These are phyloP conservation scores for Aureobasidium sp. DNA, from an alignment of 2,329 filamentous ascomycete genomes.

Conservation along the genomic window DNA sequence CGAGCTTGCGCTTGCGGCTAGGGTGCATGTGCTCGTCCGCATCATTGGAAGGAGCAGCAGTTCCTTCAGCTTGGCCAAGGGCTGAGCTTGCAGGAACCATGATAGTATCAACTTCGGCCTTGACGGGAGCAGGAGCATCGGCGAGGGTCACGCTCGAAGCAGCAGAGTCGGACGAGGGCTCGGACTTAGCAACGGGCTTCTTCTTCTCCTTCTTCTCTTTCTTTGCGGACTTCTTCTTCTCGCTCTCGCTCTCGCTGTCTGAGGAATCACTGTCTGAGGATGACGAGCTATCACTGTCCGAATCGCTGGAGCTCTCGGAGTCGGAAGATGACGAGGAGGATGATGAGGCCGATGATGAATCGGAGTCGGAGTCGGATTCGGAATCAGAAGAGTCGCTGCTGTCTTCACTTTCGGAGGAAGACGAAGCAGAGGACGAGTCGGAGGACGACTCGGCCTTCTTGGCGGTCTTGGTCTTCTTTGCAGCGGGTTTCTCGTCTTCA, in stretches of 20 bases:
- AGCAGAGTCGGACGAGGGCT: constrained; percentile 37
- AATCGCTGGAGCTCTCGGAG: constrained; percentile 19
- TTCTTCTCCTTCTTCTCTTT: constrained; percentile 14
- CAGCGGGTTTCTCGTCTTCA: constrained; percentile 24
- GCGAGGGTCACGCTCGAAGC: constrained; percentile 31
- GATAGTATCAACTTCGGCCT: constrained; percentile 17
- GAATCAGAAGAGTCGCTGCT: constrained; percentile 14
- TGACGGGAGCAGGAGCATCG: constrained; percentile 15
- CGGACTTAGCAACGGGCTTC: background rate
- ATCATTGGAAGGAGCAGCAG: constrained; percentile 21
- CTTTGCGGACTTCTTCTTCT: constrained; percentile 11
- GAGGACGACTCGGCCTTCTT: constrained; percentile 17
- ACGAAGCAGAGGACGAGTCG: constrained; percentile 18
- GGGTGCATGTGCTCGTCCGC: constrained; percentile 34
- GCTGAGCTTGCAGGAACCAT: constrained; percentile 24
- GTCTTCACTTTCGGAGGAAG: constrained; percentile 15
- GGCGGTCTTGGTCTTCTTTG: constrained; percentile 26
- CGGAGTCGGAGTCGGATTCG: constrained; percentile 23
- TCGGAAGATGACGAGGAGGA: constrained; percentile 22
- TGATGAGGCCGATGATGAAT: constrained; percentile 19
- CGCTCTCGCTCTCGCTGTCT: background rate
- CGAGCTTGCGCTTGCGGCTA: constrained; percentile 39
- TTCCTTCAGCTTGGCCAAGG: constrained; percentile 20
- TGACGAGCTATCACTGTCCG: background rate
- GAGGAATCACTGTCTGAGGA: constrained; percentile 5